Evolutionary conservation across 1,139 yeast genomes (phyloP).

Genomic region (Taiozyma onychis): DNA sequence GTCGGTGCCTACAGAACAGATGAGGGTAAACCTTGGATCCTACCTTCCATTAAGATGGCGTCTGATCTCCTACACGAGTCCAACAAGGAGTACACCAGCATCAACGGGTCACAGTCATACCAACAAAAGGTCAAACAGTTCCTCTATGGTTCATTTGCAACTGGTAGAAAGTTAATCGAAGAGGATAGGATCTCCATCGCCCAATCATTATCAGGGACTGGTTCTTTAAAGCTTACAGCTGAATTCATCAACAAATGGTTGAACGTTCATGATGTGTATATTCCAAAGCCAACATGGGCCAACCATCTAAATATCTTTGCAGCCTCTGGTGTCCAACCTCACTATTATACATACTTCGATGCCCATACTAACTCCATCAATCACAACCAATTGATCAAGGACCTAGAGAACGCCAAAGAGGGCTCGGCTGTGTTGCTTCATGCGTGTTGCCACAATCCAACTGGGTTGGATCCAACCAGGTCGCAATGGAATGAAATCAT

Average conservation of each 20-base stretch:
- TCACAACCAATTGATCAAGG: conserved; percentile 41
- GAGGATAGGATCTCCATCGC: conserved; percentile 55
- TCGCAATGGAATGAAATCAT: conserved; percentile 78
- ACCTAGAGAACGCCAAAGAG: conserved; percentile 35
- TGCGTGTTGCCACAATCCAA: conserved; percentile 96
- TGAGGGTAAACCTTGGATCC: conserved; percentile 79
- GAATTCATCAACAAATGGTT: conserved; percentile 51
- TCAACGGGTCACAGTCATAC: conserved; percentile 69
- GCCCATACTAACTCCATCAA: conserved; percentile 38
- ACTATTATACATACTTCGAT: conserved; percentile 68
- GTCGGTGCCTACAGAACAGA: conserved; percentile 93
- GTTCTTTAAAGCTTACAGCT: conserved; percentile 87
- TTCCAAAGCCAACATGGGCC: conserved; percentile 94
- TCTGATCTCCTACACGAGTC: conserved; percentile 31
- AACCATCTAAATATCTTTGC: conserved; percentile 78
- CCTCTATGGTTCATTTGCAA: conserved; percentile 54
- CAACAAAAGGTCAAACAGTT: conserved; percentile 64
- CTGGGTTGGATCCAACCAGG: conserved; percentile 82
- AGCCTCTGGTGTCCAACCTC: conserved; percentile 53
- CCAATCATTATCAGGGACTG: conserved; percentile 92
- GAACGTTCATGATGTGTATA: conserved; percentile 39
- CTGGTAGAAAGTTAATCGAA: conserved; percentile 27
- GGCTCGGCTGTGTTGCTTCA: conserved; percentile 73
- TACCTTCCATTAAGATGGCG: conserved; percentile 76
- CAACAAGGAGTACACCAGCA: conserved; percentile 75